Evolutionary conservation across 2,329 filamentous ascomycete genomes (phyloP).

Genomic region (Trichoderma brevicompactum): DNA sequence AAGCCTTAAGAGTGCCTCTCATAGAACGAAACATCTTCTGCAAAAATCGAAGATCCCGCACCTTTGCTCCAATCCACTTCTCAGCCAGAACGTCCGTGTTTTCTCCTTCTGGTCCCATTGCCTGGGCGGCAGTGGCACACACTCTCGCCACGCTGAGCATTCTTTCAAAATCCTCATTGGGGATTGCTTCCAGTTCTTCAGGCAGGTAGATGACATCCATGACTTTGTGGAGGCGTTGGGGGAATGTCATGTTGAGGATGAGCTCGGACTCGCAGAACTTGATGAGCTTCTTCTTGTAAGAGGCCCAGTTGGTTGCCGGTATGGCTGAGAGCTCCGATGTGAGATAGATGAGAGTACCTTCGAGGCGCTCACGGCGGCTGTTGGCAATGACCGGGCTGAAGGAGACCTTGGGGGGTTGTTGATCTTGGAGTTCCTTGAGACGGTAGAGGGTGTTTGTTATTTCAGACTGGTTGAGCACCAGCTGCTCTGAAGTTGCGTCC

Average conservation of each 20-base stretch:
- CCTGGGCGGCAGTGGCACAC: constrained; percentile 37
- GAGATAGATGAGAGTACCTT: constrained; percentile 12
- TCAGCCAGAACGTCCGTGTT: constrained; percentile 26
- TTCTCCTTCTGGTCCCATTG: constrained; percentile 35
- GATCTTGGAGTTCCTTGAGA: constrained; percentile 20
- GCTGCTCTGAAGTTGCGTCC: neutral
- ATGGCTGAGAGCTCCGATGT: constrained; percentile 31
- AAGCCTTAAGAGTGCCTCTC: neutral
- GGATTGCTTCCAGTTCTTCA: constrained; percentile 39
- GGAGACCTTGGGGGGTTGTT: neutral
- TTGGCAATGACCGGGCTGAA: constrained; percentile 10
- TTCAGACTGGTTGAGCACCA: neutral
- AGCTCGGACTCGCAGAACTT: constrained; percentile 29
- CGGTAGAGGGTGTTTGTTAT: constrained; percentile 5
- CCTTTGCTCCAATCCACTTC: constrained; percentile 36
- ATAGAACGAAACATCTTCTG: constrained; percentile 32
- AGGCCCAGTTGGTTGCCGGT: constrained; percentile 32
- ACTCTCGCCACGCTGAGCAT: constrained; percentile 36
- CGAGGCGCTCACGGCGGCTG: constrained; percentile 23
- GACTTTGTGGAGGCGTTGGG: constrained; percentile 34
- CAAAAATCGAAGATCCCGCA: constrained; percentile 36
- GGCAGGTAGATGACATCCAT: constrained; percentile 36
- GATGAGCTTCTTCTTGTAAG: constrained; percentile 35
- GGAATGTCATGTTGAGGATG: constrained; percentile 30
- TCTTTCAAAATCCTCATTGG: constrained; percentile 35